Evolutionary conservation across 192 early-diverging fungal genomes (phyloP), one percentile per base, ranked within the genome.

Genomic region (Borealophlyctis nickersoniae): DNA sequence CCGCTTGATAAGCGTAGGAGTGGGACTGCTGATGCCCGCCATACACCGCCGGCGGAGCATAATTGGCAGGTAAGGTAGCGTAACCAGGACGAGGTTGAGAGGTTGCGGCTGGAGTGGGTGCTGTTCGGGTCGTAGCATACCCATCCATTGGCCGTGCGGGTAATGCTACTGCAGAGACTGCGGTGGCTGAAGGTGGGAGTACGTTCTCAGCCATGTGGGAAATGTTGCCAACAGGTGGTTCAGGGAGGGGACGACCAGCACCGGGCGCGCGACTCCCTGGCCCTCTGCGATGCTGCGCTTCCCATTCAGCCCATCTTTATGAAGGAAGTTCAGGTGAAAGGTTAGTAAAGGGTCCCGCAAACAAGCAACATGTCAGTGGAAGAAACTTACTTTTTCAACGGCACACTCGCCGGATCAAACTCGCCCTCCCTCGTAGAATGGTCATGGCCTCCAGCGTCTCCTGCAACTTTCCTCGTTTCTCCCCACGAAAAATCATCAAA

Each of bases 401-500:
- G 14, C 11, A 53, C n/a, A 27, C 26, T 14, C 13, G 52, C 14
- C 5, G 52, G 26, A 27, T 61, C 62, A 58, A 61, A 70, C 30
- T 57, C 49, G 26, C 69, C 69, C 7, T 64, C 69, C 36, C 49
- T 58, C 16, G 77, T 79, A 49, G 83, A 78, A 60, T 94, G 92
- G 67, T 86, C 89, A 32, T 84, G 84, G n/a, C 82, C 82, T 56
- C 58, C 52, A n/a, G 30, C 36, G 35, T 79, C 76, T 28, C 83
- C 83, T 32, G 67, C 71, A 5, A 85, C 72, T 51, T 69, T 67
- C 19, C 83, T 56, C 28, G 83, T 85, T 23, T 78, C 70, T 31
- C 82, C 82, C 82, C 82, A 81, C 19, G 71, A 72, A 56, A 82
- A 77, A 58, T 82, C 78, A 57, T 82, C 80, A 65, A 82, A 80